Evolutionary conservation across 257 asterid genomes (phyloP).

Genomic region (Solanum chiquidenum): DNA sequence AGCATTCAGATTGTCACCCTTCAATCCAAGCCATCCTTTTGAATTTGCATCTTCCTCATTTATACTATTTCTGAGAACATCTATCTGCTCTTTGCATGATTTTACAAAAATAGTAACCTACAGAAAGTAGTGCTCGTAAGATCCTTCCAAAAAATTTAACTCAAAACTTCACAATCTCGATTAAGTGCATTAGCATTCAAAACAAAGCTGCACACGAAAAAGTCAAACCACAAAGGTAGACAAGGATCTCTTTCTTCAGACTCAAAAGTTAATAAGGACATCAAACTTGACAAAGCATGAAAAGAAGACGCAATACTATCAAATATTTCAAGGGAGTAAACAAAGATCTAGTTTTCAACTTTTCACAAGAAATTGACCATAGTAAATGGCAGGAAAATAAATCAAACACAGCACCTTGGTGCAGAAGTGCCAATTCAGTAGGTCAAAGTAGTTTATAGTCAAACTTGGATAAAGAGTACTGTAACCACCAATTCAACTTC

Average conservation of each 20-base stretch:
- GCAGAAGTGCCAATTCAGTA: neutral
- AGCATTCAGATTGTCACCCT: constrained; percentile 46
- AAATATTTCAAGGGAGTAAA: neutral
- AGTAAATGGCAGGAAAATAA: neutral
- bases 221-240: neutral
- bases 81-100: constrained; percentile 91
- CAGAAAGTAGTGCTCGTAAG: constrained; percentile 1
- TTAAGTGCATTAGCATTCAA: neutral
- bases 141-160: neutral
- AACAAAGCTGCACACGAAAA: neutral
- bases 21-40: constrained; percentile 82
- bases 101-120: constrained; percentile 84
- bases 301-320: neutral
- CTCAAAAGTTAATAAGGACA: neutral
- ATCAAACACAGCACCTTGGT: neutral
- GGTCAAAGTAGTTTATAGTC: neutral
- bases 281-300: constrained; percentile 1
- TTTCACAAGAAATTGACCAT: neutral
- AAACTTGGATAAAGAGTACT: neutral
- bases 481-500: neutral
- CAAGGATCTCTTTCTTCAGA: neutral
- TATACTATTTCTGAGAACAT: constrained; percentile 65
- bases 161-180: neutral
- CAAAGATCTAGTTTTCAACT: neutral
- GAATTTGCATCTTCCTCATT: constrained; percentile 62